phyloP scores from a whole-genome alignment of 2,329 filamentous ascomycete species.

The Aspergillus vadensis region DNA sequence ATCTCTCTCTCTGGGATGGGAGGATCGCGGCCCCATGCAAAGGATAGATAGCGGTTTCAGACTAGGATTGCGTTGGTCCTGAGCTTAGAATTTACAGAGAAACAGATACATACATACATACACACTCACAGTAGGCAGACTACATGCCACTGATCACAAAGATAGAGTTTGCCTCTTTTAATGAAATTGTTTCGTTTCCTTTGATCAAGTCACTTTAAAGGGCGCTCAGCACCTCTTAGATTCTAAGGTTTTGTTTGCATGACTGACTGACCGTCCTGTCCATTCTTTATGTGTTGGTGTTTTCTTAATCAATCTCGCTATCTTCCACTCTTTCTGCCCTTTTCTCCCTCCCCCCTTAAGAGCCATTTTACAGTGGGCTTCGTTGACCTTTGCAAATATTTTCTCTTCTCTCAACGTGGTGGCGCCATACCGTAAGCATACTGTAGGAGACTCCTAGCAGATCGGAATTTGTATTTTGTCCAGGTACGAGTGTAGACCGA shows the following conservation, averaged over 20 bases:
- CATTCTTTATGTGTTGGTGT: neutral
- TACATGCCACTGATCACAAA: conserved; percentile 2
- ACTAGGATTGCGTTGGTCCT: conserved; percentile 7
- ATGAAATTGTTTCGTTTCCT: neutral
- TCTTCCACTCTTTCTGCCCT: neutral
- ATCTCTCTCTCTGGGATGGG: neutral
- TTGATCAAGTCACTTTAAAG: neutral
- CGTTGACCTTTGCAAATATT: neutral
- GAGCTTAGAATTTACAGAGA: neutral
- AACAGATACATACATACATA: no score
- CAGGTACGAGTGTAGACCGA: conserved; percentile 9
- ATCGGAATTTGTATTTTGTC: conserved; percentile 14
- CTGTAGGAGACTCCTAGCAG: conserved; percentile 13
- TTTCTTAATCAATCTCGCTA: neutral
- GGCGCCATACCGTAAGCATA: conserved; percentile 17
- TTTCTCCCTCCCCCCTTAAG: neutral
- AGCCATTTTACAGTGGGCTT: neutral
- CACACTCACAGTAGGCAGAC: no score
- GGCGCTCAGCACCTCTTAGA: neutral
- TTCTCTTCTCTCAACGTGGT: conserved; percentile 1
- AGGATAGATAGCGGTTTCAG: conserved; percentile 5
- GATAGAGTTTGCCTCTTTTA: neutral
- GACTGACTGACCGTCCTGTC: neutral
- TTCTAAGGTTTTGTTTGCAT: neutral
- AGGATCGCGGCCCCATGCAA: conserved; percentile 7